phyloP scores from a whole-genome alignment of 2,329 filamentous ascomycete species.

The Trichophyton rubrum region DNA sequence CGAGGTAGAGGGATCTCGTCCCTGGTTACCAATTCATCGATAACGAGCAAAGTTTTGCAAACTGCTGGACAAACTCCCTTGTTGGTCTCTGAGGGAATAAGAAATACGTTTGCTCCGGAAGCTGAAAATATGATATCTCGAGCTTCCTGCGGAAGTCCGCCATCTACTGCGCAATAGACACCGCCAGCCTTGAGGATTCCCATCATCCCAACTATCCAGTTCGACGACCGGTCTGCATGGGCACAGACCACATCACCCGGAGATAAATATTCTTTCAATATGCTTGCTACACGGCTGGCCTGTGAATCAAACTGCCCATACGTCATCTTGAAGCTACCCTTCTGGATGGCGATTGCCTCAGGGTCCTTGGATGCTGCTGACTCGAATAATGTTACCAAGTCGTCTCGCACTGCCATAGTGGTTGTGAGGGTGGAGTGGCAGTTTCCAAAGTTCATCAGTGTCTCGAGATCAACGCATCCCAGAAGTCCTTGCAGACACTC shows the following conservation, averaged over 20 bases:
- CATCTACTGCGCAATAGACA: background rate
- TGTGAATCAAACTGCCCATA: background rate
- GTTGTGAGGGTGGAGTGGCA: background rate
- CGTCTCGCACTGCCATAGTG: background rate
- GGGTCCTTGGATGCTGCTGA: background rate
- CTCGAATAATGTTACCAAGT: constrained; percentile 3
- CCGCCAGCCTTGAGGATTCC: background rate
- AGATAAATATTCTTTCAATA: background rate
- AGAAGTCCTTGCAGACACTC: background rate
- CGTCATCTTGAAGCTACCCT: background rate
- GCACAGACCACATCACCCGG: constrained; percentile 4
- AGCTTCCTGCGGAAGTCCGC: background rate
- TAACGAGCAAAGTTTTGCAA: background rate
- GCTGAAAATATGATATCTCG: background rate
- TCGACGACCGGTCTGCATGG: background rate
- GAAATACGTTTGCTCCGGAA: background rate
- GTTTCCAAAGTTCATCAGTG: background rate
- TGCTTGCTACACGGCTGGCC: background rate
- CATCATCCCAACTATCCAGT: background rate
- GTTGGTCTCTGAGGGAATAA: background rate
- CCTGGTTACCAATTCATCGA: background rate
- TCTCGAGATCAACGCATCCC: background rate
- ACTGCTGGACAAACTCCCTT: background rate
- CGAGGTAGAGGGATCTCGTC: too few species aligned
- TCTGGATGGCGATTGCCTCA: background rate